Conservation (phyloP, 2,329 filamentous ascomycete genomes). For the Xylaria sp. region DNA sequence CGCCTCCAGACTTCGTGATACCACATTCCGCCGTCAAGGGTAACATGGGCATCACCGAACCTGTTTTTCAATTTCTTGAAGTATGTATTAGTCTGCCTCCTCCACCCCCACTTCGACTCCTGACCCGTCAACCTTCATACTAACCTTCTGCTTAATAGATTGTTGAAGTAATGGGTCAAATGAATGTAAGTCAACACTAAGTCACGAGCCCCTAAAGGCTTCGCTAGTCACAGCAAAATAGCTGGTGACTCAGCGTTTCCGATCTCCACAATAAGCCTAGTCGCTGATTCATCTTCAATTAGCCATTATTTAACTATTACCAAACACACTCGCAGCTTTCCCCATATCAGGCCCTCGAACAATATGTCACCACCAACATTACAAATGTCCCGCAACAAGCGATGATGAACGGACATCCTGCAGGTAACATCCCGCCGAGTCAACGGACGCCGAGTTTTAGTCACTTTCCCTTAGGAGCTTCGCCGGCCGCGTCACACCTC, state of each 20-base stretch:
- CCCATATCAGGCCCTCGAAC: constrained; percentile 69
- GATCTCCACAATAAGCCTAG: neutral
- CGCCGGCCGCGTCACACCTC: constrained; percentile 69
- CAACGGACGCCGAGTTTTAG: constrained; percentile 66
- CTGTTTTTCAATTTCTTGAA: constrained; percentile 73
- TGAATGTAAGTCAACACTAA: constrained; percentile 58
- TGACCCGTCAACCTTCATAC: neutral
- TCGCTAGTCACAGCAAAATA: neutral
- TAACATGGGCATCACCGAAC: constrained; percentile 68
- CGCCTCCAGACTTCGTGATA: constrained; percentile 71
- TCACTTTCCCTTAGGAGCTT: constrained; percentile 69
- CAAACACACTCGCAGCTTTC: constrained; percentile 65
- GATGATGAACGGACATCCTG: constrained; percentile 56
- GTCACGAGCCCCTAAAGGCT: neutral
- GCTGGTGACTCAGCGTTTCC: neutral
- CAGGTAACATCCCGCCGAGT: constrained; percentile 56
- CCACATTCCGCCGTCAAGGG: constrained; percentile 67
- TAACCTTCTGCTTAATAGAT: constrained; percentile 56
- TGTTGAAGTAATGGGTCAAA: constrained; percentile 73
- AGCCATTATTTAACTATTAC: constrained; percentile 68
- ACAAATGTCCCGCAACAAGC: constrained; percentile 52
- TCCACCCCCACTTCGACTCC: neutral
- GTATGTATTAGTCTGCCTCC: constrained; percentile 57
- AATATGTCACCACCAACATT: constrained; percentile 65
- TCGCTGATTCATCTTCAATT: constrained; percentile 28